phyloP scores from a whole-genome alignment of 139 green algal species.

The Picochlorum sp. region DNA sequence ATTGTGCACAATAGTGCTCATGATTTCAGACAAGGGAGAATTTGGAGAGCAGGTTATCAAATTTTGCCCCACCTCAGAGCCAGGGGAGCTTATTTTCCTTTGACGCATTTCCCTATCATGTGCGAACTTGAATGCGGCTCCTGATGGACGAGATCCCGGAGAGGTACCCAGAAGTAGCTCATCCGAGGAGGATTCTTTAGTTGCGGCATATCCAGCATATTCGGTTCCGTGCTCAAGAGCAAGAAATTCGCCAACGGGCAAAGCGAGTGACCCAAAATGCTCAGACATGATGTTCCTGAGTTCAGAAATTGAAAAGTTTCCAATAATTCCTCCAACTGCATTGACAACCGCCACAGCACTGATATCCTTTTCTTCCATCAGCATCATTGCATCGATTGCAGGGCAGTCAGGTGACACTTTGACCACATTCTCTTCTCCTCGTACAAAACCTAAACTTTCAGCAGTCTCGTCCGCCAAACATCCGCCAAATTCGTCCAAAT shows the following conservation, averaged over 20 bases:
- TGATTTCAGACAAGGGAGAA: slow-evolving; percentile 41
- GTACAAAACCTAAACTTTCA: slow-evolving; percentile 41
- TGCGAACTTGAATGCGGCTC: slow-evolving; percentile 31
- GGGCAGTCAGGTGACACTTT: slow-evolving; percentile 40
- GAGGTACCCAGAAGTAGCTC: background rate
- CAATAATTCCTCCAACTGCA: slow-evolving; percentile 39
- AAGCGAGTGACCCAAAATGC: slow-evolving; percentile 58
- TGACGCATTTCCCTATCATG: slow-evolving; percentile 29
- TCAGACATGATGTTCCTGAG: slow-evolving; percentile 47
- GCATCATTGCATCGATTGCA: slow-evolving; percentile 51
- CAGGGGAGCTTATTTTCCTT: slow-evolving; percentile 27
- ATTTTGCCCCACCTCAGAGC: slow-evolving; percentile 53
- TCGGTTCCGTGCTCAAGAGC: slow-evolving; percentile 61
- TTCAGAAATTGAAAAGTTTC: slow-evolving; percentile 52
- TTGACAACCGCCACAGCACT: slow-evolving; percentile 43
- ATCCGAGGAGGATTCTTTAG: slow-evolving; percentile 12
- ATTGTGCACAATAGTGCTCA: slow-evolving; percentile 52
- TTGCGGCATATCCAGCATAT: slow-evolving; percentile 33
- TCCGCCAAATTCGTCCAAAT: slow-evolving; percentile 26
- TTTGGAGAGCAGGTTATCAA: slow-evolving; percentile 39
- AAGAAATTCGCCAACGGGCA: slow-evolving; percentile 79
- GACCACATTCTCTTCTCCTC: slow-evolving; percentile 18
- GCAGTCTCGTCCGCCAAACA: slow-evolving; percentile 29
- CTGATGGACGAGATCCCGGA: slow-evolving; percentile 8
- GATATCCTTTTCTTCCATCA: slow-evolving; percentile 32